phyloP scores from a whole-genome alignment of 2,329 filamentous ascomycete genomes.

The Colletotrichum zoysiae region DNA sequence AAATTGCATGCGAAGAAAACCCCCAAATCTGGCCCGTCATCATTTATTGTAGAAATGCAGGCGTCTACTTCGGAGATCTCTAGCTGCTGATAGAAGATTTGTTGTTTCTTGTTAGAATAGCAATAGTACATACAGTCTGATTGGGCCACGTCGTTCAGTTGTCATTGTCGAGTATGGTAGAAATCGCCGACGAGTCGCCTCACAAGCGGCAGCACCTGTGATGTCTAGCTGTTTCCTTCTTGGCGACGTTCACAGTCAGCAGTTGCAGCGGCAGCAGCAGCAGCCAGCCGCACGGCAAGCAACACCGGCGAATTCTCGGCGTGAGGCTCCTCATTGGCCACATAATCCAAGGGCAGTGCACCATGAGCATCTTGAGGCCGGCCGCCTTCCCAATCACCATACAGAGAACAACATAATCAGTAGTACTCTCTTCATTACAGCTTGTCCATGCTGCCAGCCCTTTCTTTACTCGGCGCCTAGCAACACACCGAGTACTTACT shows the following conservation, averaged over 20 bases:
- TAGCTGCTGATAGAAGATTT: background rate
- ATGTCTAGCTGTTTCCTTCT: background rate
- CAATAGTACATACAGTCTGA: constrained; percentile 24
- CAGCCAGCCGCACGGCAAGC: constrained; percentile 12
- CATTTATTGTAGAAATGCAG: constrained; percentile 12
- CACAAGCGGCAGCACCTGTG: background rate
- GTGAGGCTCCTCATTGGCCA: constrained; percentile 17
- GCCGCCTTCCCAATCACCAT: background rate
- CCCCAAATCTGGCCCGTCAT: constrained; percentile 14
- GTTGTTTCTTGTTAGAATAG: background rate
- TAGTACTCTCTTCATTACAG: constrained; percentile 20
- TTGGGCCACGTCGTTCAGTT: background rate
- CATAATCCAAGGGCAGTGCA: background rate
- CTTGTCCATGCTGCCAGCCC: background rate
- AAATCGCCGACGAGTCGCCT: background rate
- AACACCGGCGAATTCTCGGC: background rate
- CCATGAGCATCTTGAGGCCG: background rate
- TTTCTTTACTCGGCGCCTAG: constrained; percentile 23
- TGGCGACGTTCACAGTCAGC: background rate
- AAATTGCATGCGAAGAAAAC: background rate
- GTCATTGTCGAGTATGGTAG: background rate
- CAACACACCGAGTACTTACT: constrained; percentile 9
- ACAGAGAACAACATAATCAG: background rate
- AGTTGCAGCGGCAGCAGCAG: background rate
- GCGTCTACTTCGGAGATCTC: constrained; percentile 13